Percentiles rank a stretch among this genome's conserved stretches.
Conservation (phyloP, 176 grass and related monocot species). For the Carex scoparia region DNA sequence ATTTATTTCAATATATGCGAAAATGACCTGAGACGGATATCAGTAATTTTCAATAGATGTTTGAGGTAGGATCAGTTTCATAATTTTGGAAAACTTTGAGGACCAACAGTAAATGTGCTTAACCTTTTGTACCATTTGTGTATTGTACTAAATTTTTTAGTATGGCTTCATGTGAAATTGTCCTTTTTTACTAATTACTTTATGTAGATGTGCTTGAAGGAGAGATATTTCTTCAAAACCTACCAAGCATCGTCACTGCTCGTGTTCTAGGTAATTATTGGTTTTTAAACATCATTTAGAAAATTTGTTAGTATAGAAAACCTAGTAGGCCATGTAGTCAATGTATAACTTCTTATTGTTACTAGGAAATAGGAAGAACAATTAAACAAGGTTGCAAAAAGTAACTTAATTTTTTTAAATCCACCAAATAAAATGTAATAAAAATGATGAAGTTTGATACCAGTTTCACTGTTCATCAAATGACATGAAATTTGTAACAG, state of each 20-base stretch:
- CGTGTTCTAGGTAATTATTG: constrained; percentile 63
- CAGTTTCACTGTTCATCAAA: too few relatives aligned
- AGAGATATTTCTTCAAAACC: constrained; percentile 99
- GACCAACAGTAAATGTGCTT: background rate
- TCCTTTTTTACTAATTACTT: constrained; percentile 19
- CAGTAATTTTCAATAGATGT: background rate
- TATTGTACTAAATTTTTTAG: background rate
- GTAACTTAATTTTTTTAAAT: too few relatives aligned
- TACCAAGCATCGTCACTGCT: constrained; percentile 87
- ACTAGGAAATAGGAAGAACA: background rate
- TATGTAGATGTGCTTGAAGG: constrained; percentile 89
- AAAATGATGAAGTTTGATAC: too few relatives aligned
- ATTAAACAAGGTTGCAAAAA: background rate
- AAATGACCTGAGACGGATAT: background rate
- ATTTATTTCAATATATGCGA: background rate
- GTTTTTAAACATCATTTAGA: background rate
- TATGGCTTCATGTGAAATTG: background rate
- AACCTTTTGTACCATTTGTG: background rate
- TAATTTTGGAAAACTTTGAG: background rate
- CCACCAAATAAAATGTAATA: too few relatives aligned
- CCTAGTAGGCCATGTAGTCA: background rate
- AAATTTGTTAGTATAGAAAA: background rate
- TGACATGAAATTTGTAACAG: too few relatives aligned
- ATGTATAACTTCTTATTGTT: background rate
- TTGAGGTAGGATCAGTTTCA: background rate